Base-by-base conservation (phyloP, 2,329 filamentous ascomycete genomes). In the Xylariaceae sp. region DNA sequence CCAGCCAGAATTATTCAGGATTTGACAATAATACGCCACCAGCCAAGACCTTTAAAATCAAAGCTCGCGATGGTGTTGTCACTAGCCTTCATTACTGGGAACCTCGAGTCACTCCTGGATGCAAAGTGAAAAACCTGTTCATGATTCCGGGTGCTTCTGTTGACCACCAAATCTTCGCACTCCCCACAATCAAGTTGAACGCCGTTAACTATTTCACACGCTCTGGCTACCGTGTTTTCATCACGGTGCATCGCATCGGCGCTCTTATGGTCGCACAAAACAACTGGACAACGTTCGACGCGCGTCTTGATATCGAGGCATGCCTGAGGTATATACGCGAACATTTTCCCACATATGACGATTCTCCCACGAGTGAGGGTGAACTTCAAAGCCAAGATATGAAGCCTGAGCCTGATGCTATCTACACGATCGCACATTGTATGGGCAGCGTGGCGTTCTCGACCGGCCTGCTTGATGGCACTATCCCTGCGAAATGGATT, bases 61-160 rank as follows among this genome's bases (percentile, higher is more conserved):
- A 65, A 2, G 79, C 81, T 1, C 57, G 62, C 0, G 82, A 86
- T 60, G 73, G 73, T 10, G 73, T 83, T 2, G 63, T 68, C 46
- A 77, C 80, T 0, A 70, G 70, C 7, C 63, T 85, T 59, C 73
- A 82, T 58, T 71, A 82, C 58, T 85, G 79, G 78, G 75, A 82
- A 54, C 73, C 81, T 15, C 12, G 2, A 72, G 70, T 2, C 63
- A 71, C 36, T 54, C 61, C 2, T 62, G 58, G 1, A 59, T 71
- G 18, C 62, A 68, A 15, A 63, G 33, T 70, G 9, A 72, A 72
- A 59, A 78, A 78, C 52, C 66, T 86, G 6, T 75, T 86, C 52
- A 75, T 86, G 71, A 72, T 86, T 40, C 81, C 82, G 0, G 83
- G 82, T 17, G 81, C 81, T 0, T 72, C 78, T 1, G 82, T 86